A percentile compares a stretch with the other conserved stretches of the same genome.
phyloP scores from a whole-genome alignment of 345 rosid species.

The Populus ilicifolia region DNA sequence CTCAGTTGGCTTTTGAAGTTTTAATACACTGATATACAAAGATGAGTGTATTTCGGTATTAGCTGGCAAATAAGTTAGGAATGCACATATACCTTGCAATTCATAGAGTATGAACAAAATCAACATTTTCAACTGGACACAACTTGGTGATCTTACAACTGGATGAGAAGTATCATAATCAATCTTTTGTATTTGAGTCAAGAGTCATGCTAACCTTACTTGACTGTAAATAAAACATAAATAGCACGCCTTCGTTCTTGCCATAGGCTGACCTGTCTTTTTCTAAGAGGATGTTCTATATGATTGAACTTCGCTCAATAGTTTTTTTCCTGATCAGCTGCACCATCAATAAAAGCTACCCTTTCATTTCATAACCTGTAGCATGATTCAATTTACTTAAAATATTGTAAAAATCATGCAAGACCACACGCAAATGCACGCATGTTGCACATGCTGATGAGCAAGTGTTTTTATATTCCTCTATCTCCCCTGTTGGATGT shows the following conservation, averaged over 20 bases:
- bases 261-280: neutral
- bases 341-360: neutral
- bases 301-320: neutral
- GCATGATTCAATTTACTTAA: neutral
- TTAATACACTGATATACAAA: neutral
- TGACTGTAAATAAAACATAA: neutral
- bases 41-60: neutral
- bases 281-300: neutral
- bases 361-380: neutral
- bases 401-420: neutral
- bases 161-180: neutral
- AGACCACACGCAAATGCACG: neutral
- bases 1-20: neutral
- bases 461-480: neutral
- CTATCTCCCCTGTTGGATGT: neutral
- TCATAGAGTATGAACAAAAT: neutral
- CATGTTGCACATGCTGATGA: neutral
- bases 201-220: neutral
- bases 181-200: neutral
- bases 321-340: neutral
- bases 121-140: neutral
- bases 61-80: neutral
- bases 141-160: no score
- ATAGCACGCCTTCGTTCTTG: neutral
- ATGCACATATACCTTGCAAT: neutral